Conservation (phyloP, 2,329 filamentous ascomycete genomes). For the Cladosporium cucumerinum region DNA sequence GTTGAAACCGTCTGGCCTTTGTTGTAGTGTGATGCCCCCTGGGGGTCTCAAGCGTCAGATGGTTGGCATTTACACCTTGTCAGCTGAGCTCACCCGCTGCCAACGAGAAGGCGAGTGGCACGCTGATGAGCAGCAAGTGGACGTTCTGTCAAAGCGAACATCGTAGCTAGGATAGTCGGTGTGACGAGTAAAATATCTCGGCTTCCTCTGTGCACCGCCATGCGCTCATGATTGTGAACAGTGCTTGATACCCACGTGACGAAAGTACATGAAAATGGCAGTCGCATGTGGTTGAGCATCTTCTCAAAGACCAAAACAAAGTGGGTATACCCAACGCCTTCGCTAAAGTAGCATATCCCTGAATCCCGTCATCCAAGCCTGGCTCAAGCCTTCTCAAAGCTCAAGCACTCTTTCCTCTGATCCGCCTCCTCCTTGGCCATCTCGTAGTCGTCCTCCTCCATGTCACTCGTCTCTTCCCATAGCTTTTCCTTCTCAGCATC, state of each 20-base stretch:
- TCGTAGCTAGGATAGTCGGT: not conserved
- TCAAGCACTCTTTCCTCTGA: conserved; percentile 50
- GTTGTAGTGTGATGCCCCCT: not conserved
- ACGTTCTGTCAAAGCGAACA: too few relatives aligned
- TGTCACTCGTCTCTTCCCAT: conserved; percentile 83
- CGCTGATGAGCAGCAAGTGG: not conserved
- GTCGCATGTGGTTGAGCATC: not conserved
- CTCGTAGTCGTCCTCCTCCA: conserved; percentile 81
- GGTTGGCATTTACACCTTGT: not conserved
- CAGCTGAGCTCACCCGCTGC: not conserved
- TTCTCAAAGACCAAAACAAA: not conserved
- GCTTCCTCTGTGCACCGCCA: not conserved
- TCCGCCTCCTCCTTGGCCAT: conserved; percentile 70
- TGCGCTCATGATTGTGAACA: not conserved
- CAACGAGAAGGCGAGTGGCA: not conserved
- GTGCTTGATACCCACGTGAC: not conserved
- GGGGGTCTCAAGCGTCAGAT: not conserved
- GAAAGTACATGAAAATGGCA: not conserved
- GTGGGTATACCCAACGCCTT: conserved; percentile 10
- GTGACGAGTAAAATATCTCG: not conserved
- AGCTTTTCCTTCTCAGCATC: conserved; percentile 73
- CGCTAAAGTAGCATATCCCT: conserved; percentile 2
- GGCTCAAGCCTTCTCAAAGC: conserved; percentile 33
- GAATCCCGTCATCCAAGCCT: not conserved
- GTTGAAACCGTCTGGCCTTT: conserved; percentile 19